phyloP scores from a whole-genome alignment of 306 rosid species.

The Ceratonia siliqua region DNA sequence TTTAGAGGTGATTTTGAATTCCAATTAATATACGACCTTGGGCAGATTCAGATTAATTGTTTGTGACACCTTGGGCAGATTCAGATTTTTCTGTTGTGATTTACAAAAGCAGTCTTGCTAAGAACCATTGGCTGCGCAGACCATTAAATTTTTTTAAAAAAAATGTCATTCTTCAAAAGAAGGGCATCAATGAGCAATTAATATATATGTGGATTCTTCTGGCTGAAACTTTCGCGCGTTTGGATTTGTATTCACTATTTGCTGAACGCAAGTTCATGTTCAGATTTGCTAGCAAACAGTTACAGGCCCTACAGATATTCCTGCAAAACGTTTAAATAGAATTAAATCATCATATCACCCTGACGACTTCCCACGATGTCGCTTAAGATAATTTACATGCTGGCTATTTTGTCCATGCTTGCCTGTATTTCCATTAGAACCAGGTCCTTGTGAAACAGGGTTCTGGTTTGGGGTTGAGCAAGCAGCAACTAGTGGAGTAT shows the following conservation, averaged over 20 bases:
- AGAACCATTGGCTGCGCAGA: not conserved
- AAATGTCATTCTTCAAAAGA: no score
- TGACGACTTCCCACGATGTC: constrained; percentile 14
- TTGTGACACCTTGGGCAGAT: not conserved
- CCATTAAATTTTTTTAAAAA: no score
- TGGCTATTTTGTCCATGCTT: no score
- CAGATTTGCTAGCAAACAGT: constrained; percentile 25
- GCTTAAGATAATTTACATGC: constrained; percentile 24
- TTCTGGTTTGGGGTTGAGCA: constrained; percentile 6
- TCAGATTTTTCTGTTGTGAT: not conserved
- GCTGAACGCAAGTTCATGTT: not conserved
- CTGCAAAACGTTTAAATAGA: not conserved
- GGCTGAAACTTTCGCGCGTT: constrained; percentile 2
- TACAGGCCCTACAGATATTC: constrained; percentile 3
- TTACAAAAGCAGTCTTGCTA: not conserved
- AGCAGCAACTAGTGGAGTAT: constrained; percentile 3
- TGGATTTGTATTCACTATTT: constrained; percentile 23
- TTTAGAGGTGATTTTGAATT: not conserved
- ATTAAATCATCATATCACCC: not conserved
- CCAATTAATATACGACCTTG: no score
- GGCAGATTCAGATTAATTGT: not conserved
- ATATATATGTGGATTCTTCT: not conserved
- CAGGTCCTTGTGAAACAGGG: constrained; percentile 21
- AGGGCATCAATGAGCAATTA: not conserved
- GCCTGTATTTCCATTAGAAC: constrained; percentile 16